A percentile compares a stretch with the other conserved stretches of the same genome.
Evolutionary conservation across 2,329 filamentous ascomycete species (phyloP).

Genomic region (Fusarium aywerte): DNA sequence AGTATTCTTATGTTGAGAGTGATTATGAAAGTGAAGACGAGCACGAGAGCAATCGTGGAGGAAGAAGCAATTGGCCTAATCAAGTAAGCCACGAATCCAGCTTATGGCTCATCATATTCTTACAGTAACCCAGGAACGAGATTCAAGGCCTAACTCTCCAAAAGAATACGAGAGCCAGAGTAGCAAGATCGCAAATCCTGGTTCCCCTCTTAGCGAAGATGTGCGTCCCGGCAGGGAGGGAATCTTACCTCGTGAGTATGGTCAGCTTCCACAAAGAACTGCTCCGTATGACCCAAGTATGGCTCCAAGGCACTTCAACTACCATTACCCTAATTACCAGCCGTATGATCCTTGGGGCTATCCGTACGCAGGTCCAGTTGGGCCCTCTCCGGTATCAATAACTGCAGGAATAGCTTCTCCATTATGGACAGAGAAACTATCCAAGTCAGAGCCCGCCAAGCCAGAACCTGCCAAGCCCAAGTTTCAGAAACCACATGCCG

Average conservation of each 20-base stretch:
- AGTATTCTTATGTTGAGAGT: neutral
- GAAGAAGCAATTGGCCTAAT: neutral
- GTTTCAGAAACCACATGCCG: slow-evolving; percentile 15
- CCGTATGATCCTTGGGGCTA: neutral
- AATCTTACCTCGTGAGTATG: neutral
- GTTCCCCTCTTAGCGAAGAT: neutral
- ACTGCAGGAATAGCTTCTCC: too few species aligned
- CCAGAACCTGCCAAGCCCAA: neutral
- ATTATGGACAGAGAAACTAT: too few species aligned
- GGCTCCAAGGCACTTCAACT: neutral
- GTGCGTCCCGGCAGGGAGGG: neutral
- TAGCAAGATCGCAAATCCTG: neutral
- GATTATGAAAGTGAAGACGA: neutral
- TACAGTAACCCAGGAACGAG: neutral
- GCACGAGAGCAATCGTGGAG: neutral
- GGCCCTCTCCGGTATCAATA: neutral
- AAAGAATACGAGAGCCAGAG: neutral
- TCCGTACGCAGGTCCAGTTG: neutral
- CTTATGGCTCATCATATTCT: neutral
- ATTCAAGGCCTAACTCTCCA: neutral
- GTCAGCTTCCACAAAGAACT: neutral
- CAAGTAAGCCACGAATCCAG: neutral
- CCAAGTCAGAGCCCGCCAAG: neutral
- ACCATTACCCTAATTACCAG: neutral
- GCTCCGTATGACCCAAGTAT: neutral